A percentile compares a stretch with the other conserved stretches of the same genome.
phyloP scores from a whole-genome alignment of 2,329 filamentous ascomycete genomes.

The Fusarium sp. region DNA sequence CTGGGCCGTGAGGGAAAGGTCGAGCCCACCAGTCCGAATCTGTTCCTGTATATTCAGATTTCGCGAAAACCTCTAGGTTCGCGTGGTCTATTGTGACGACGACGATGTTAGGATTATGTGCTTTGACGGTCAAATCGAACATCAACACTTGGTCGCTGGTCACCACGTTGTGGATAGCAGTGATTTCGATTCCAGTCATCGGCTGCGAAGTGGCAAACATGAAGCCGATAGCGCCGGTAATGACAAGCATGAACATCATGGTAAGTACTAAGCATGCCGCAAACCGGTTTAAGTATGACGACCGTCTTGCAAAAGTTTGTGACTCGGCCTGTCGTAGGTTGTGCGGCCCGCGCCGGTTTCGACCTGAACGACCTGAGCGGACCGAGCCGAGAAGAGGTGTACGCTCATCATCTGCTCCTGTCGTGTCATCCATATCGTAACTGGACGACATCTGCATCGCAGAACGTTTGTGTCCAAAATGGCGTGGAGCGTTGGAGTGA shows the following conservation, averaged over 20 bases:
- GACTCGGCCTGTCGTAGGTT: conserved; percentile 78
- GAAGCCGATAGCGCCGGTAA: conserved; percentile 88
- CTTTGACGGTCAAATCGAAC: conserved; percentile 88
- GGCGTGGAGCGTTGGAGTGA: conserved; percentile 48
- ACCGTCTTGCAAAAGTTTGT: conserved; percentile 71
- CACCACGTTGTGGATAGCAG: conserved; percentile 87
- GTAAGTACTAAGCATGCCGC: conserved; percentile 90
- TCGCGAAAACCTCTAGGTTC: conserved; percentile 93
- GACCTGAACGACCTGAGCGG: conserved; percentile 67
- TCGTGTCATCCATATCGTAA: conserved; percentile 84
- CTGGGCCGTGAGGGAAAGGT: conserved; percentile 41
- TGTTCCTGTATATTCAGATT: conserved; percentile 86
- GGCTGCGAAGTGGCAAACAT: conserved; percentile 93
- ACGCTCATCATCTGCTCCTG: conserved; percentile 85
- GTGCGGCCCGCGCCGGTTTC: conserved; percentile 64
- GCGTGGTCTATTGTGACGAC: conserved; percentile 86
- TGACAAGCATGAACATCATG: conserved; percentile 81
- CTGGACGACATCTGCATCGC: conserved; percentile 69
- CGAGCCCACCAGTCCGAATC: conserved; percentile 69
- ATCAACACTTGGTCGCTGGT: conserved; percentile 96
- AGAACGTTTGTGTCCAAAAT: conserved; percentile 57
- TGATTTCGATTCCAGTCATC: conserved; percentile 79
- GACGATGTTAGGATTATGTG: conserved; percentile 92
- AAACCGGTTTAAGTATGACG: conserved; percentile 75
- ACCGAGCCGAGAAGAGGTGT: conserved; percentile 78